Evolutionary conservation across 75 land plant species (phyloP).

Genomic region (Larix kaempferi): DNA sequence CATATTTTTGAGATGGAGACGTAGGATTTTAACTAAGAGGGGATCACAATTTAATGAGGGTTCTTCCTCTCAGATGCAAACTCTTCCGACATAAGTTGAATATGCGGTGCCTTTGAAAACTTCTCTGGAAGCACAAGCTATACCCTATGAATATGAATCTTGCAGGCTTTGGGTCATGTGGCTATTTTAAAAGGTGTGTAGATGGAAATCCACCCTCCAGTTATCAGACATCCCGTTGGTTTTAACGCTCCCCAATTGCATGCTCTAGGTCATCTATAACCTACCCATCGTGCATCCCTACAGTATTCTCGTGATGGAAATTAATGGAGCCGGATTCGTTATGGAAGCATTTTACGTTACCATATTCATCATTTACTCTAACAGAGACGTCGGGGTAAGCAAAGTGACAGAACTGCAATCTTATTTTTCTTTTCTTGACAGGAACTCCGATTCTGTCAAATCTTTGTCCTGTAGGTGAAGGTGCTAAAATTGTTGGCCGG

Average conservation of each 20-base stretch:
- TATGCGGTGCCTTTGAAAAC: background rate
- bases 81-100: background rate
- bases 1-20: background rate
- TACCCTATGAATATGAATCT: background rate
- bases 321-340: conserved; percentile 42
- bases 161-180: too few relatives aligned
- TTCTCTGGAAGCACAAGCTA: background rate
- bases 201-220: conserved; percentile 41
- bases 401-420: background rate
- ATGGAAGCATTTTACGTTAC: conserved; percentile 35
- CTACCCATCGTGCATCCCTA: conserved; percentile 44
- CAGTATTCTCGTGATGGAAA: conserved; percentile 47
- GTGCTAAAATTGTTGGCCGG: conserved; percentile 10
- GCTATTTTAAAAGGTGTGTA: conserved; percentile 44
- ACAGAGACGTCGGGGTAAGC: background rate
- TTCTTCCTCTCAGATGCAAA: background rate
- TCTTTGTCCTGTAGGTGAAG: conserved; percentile 10
- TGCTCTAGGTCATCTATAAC: conserved; percentile 60
- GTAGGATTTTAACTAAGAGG: background rate
- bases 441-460: background rate
- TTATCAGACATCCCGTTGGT: conserved; percentile 63
- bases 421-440: background rate
- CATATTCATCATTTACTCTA: conserved; percentile 32
- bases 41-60: background rate
- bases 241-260: conserved; percentile 57